Conservation (phyloP, 345 rosid species). For the Eucalyptus lansdowneana region DNA sequence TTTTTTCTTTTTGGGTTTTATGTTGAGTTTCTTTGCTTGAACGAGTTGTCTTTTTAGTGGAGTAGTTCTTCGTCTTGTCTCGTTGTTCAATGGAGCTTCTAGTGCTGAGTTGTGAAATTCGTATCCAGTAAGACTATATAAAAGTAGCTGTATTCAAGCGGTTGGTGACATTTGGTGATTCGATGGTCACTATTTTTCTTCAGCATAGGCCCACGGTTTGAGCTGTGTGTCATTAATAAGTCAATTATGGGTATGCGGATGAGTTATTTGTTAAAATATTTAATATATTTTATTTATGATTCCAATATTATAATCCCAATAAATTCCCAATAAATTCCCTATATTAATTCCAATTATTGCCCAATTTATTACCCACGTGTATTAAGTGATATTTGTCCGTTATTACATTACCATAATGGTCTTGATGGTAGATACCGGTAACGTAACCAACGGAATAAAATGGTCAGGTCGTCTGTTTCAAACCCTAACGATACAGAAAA, state of each 20-base stretch:
- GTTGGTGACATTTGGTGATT: neutral
- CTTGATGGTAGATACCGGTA: no score
- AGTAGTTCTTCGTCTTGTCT: neutral
- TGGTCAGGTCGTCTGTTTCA: no score
- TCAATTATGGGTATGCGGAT: neutral
- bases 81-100: neutral
- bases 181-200: neutral
- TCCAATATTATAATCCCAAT: no score
- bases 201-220: neutral
- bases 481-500: no score
- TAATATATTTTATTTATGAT: no score
- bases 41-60: neutral
- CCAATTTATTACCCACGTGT: no score
- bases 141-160: neutral
- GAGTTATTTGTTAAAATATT: no score
- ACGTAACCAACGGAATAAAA: no score
- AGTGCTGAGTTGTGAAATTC: neutral
- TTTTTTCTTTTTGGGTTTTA: neutral
- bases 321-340: no score
- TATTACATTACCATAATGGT: no score
- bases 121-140: neutral
- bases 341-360: no score
- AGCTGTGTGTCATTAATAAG: neutral
- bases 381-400: no score
- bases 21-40: neutral